A percentile compares a stretch with the other conserved stretches of the same genome.
phyloP scores from a whole-genome alignment of 164 flowering plant species.

The Macadamia integrifolia region DNA sequence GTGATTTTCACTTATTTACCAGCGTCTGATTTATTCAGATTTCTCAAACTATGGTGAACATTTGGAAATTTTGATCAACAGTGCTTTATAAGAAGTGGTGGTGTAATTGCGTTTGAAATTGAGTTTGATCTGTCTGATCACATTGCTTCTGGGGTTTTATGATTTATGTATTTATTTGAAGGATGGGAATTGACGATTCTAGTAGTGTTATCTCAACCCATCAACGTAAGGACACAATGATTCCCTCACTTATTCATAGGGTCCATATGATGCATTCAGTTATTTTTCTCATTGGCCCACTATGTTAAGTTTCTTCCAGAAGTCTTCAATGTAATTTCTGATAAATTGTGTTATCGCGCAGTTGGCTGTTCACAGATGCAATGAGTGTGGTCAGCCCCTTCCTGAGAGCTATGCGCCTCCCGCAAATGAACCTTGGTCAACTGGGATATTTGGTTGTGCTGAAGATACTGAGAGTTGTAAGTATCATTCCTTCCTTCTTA shows the following conservation, averaged over 20 bases:
- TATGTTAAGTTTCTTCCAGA: neutral
- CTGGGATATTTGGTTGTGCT: conserved; percentile 8
- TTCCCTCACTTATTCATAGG: neutral
- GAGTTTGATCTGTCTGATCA: no score
- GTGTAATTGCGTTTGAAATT: no score
- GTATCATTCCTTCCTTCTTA: neutral
- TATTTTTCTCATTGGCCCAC: neutral
- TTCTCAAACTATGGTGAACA: no score
- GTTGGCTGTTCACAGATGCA: conserved; percentile 4
- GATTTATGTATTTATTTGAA: no score
- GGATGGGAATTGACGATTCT: neutral
- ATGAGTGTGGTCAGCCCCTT: conserved; percentile 10
- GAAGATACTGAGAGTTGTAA: conserved; percentile 11
- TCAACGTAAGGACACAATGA: neutral
- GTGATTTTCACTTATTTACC: no score
- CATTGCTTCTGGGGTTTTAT: no score
- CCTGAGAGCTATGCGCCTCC: conserved; percentile 5
- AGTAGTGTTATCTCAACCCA: neutral
- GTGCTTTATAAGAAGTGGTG: no score
- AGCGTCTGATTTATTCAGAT: no score
- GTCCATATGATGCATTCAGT: neutral
- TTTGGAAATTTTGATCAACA: no score
- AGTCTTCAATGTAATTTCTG: neutral
- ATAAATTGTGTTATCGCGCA: neutral
- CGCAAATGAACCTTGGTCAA: conserved; percentile 6